phyloP scores from a whole-genome alignment of 2,329 filamentous ascomycete genomes.

The Septoria petroselini region DNA sequence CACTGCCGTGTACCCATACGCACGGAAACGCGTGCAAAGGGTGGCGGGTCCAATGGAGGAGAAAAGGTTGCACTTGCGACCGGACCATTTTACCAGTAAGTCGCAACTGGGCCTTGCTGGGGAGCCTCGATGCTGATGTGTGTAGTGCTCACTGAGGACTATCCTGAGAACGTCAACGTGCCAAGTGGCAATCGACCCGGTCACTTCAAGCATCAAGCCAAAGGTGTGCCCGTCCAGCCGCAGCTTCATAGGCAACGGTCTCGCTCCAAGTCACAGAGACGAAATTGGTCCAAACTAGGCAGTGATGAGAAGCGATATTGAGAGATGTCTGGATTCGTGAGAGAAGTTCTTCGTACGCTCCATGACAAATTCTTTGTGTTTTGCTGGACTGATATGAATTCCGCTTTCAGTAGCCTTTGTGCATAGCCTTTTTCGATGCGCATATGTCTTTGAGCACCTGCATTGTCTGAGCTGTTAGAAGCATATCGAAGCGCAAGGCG shows the following conservation, averaged over 20 bases:
- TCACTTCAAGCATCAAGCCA: constrained; percentile 17
- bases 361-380: too few relatives aligned
- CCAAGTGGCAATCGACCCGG: constrained; percentile 14
- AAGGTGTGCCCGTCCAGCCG: neutral
- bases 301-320: neutral
- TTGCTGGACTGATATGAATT: too few relatives aligned
- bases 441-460: too few relatives aligned
- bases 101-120: neutral
- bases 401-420: too few relatives aligned
- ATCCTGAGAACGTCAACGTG: constrained; percentile 33
- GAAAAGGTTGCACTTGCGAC: constrained; percentile 27
- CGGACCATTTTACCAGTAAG: constrained; percentile 33
- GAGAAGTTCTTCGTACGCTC: too few relatives aligned
- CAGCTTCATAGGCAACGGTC: neutral
- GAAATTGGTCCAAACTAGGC: neutral
- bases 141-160: constrained; percentile 35
- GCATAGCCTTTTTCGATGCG: too few relatives aligned
- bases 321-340: too few relatives aligned
- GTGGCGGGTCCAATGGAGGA: constrained; percentile 31
- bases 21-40: constrained; percentile 30
- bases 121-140: neutral
- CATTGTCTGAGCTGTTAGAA: too few relatives aligned
- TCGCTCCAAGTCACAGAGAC: neutral
- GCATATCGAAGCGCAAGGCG: too few relatives aligned
- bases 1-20: constrained; percentile 33